Evolutionary conservation across 192 early-diverging fungal species (phyloP).

Genomic region (Umbelopsis vinacea): DNA sequence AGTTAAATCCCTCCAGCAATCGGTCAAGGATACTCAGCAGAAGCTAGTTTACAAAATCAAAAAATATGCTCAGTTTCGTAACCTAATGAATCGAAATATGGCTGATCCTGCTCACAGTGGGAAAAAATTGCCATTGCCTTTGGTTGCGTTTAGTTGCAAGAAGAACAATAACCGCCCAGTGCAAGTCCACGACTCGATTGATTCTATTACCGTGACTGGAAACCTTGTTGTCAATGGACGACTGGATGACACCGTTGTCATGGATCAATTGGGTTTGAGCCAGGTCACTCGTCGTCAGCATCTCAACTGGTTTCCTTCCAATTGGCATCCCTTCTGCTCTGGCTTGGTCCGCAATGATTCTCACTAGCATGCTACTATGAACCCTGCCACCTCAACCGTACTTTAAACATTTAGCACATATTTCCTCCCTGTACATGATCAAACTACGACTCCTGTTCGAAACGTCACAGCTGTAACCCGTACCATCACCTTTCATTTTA

Average conservation of each 20-base stretch:
- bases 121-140: neutral
- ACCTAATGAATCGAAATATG: slow-evolving; percentile 2
- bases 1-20: neutral
- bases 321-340: slow-evolving; percentile 15
- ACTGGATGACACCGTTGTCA: neutral
- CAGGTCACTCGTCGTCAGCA: neutral
- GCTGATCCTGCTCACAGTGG: neutral
- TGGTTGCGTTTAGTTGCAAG: neutral
- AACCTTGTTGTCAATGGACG: neutral
- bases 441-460: neutral
- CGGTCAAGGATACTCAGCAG: neutral
- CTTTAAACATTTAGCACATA: too few relatives aligned
- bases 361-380: neutral
- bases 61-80: slow-evolving; percentile 10
- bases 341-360: neutral
- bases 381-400: neutral
- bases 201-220: neutral
- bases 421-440: slow-evolving; percentile 1
- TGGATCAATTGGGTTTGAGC: slow-evolving; percentile 4
- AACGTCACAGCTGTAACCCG: too few relatives aligned
- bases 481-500: too few relatives aligned
- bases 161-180: neutral
- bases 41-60: neutral
- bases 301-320: neutral
- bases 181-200: neutral